Base-by-base conservation (phyloP, 2,329 filamentous ascomycete genomes). In the Ceratocystis albifundus region DNA sequence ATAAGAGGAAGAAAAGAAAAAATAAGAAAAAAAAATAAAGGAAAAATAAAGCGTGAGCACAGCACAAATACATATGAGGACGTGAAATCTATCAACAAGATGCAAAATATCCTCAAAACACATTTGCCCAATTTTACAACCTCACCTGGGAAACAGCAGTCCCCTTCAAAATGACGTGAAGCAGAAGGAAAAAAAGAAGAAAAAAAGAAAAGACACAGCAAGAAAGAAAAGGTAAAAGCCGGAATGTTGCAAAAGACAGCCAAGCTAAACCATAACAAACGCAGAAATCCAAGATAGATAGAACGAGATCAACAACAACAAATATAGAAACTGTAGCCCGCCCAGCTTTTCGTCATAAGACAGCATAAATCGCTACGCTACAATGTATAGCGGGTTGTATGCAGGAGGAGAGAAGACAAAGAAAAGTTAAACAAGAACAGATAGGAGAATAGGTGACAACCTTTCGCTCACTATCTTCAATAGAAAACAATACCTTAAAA, bases 91-190 rank as follows among this genome's bases (percentile, higher is more conserved):
- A 59, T 30, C 25, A 59, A 4, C 36, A 41, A 59, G 55, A 59
- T 59, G 55, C 55, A 59, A 59, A n/a, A 59, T 59, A 59, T 59
- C 28, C 53, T 30, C 53, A 57, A 57, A 3, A 30, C 8, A n/a
- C 25, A 59, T 59, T 59, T 62, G 61, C 20, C 28, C 36, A 46
- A 41, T 15, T 15, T 25, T n/a, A 32, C 22, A 25, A 8, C 36
- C 46, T 62, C 17, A 28, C 32, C 48, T 8, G 28, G 25, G 12
- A 25, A 22, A 53, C 25, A 53, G 22, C 48, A 25, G 4, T 22
- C 20, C 22, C 22, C 22, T 12, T 12, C 10, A 41, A 41, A 15
- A 41, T 41, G 36, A 41, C 12, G 10, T 4, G 17, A 59, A 53
- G 25, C 10, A 53, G 8, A 20, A 22, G 44, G 20, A 55, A 10